These are phyloP conservation scores for Monilinia aucupariae DNA, from an alignment of 2,329 filamentous ascomycete genomes.

Conservation along the genomic window DNA sequence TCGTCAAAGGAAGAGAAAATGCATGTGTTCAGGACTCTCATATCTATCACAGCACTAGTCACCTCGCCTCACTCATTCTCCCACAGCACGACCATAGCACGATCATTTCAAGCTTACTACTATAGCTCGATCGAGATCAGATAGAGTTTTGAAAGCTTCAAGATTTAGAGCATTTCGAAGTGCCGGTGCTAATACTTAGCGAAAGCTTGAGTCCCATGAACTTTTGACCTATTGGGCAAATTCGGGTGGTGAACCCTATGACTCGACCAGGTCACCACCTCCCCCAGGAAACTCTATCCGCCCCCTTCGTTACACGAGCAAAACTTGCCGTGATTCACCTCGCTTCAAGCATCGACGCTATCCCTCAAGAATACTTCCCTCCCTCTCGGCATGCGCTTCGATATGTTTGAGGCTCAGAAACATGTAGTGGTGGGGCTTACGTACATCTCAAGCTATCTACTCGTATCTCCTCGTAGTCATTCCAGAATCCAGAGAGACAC, in stretches of 20 bases:
- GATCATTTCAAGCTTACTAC: background rate
- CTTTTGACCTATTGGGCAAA: background rate
- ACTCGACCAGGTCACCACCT: background rate
- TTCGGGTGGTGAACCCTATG: background rate
- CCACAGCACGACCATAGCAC: background rate
- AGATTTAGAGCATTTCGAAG: background rate
- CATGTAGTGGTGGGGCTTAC: background rate
- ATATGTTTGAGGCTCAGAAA: background rate
- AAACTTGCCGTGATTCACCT: background rate
- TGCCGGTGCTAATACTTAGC: background rate
- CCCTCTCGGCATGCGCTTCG: background rate
- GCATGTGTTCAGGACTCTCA: background rate
- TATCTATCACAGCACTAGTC: background rate
- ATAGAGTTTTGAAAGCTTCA: slow-evolving; percentile 2
- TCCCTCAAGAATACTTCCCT: background rate
- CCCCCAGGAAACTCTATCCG: background rate
- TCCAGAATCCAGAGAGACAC: too few relatives aligned
- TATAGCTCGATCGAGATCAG: background rate
- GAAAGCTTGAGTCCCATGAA: background rate
- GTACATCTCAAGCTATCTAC: background rate
- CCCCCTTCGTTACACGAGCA: background rate
- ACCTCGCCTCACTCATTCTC: background rate
- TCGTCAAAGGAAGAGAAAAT: background rate
- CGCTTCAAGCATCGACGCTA: background rate
- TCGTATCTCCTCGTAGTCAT: too few relatives aligned